Base-by-base conservation (phyloP, 352 stramenopile genomes). In the Phytophthora hibernalis region DNA sequence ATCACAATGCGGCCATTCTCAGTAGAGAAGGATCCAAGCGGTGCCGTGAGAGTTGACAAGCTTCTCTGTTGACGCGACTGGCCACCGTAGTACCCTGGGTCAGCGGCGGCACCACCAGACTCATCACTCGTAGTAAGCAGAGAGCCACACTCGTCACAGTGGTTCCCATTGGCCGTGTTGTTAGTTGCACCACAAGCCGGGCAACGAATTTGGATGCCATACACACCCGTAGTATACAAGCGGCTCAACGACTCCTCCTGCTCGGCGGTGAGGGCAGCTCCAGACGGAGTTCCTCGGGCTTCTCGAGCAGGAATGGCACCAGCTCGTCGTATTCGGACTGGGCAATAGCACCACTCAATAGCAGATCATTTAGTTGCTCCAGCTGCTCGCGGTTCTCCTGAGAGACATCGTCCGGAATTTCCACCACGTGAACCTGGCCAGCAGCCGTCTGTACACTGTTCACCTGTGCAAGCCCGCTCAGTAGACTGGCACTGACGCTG, bases 161-260 rank as follows among this genome's bases (percentile, higher is more conserved):
- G 83, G 71, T 96, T 95, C 42, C 88, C 86, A 52, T 96, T 94
- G 11, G 86, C 88, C 26, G 88, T 96, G 74, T 96, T 95, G 83
- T 95, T 95, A 31, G 80, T 93, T 16, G 87, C 80, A 66, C 88
- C 88, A 48, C 88, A 96, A 22, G 86, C 88, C 22, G 88, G 88
- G 44, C 88, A 96, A 53, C 88, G 88, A 58, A 96, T 95, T 67
- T 96, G 88, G 33, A 96, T 89, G 33, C 88, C 88, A 57, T 93
- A 94, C 18, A 91, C 81, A 53, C 83, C 82, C 24, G 83, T 80
- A 37, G 77, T 82, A 65, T 95, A 95, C 60, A 95, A 64, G 4
- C 85, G 85, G 48, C 75, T 91, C 37, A 96, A 68, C 31, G 86
- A 96, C 54, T 96, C 86, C 51, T 93, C 82, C 63, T 95, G 86